Conservation (phyloP, 495 filamentous ascomycete species). For the Neurospora sp. region DNA sequence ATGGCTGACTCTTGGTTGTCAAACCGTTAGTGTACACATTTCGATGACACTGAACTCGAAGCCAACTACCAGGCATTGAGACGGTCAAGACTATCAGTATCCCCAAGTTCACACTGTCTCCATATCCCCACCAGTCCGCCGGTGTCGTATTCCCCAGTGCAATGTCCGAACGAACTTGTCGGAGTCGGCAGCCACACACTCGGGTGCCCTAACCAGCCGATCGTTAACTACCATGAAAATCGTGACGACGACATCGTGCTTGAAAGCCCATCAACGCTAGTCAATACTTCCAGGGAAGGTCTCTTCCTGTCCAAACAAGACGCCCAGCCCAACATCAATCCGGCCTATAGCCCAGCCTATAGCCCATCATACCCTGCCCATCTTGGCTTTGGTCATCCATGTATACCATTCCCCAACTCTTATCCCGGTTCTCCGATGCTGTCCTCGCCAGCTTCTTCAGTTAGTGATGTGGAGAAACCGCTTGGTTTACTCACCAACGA, state of each 20-base stretch:
- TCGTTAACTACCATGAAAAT: not conserved
- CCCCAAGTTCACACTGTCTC: not conserved
- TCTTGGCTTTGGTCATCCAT: not conserved
- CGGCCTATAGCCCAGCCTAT: not conserved
- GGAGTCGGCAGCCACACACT: not conserved
- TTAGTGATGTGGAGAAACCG: not conserved
- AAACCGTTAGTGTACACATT: conserved; percentile 8
- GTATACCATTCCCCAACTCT: not conserved
- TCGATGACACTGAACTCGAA: not conserved
- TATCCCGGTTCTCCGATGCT: not conserved
- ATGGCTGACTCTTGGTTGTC: not conserved
- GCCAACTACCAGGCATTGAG: not conserved
- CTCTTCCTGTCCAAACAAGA: not conserved
- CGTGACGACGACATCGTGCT: not conserved
- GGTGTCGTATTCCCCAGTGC: not conserved
- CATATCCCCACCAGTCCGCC: not conserved
- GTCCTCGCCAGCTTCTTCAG: not conserved
- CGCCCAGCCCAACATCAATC: not conserved
- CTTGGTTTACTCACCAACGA: not conserved
- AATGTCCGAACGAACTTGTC: not conserved
- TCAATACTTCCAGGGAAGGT: not conserved
- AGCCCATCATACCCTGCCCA: not conserved
- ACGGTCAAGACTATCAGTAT: not conserved
- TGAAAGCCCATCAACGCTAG: not conserved
- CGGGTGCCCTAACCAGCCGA: not conserved